Conservation (phyloP, 192 early-diverging fungal genomes). For the Umbelopsis sp. region DNA sequence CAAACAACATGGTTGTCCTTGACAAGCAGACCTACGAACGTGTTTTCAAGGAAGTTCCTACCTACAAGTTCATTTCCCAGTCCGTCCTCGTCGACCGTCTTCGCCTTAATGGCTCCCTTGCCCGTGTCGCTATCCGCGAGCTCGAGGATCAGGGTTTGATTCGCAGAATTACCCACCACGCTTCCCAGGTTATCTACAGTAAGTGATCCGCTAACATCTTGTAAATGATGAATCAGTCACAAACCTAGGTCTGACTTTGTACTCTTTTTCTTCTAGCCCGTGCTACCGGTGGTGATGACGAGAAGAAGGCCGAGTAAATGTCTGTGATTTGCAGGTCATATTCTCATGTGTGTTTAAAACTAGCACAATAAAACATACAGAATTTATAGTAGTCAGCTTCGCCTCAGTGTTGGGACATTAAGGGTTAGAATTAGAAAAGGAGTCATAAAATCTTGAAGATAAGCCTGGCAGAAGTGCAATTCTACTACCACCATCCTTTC, state of each 20-base stretch:
- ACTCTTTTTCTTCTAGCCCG: constrained; percentile 29
- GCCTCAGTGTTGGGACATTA: neutral
- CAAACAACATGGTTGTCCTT: constrained; percentile 98
- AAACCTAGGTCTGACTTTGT: neutral
- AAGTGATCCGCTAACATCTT: constrained; percentile 13
- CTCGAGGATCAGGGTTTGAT: constrained; percentile 91
- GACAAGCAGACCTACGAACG: constrained; percentile 98
- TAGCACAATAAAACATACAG: constrained; percentile 6
- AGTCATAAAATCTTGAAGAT: too few relatives aligned
- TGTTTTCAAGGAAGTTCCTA: constrained; percentile 99
- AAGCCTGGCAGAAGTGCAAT: too few relatives aligned
- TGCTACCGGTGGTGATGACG: constrained; percentile 56
- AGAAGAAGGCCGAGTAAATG: constrained; percentile 40
- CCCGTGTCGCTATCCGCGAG: constrained; percentile 93
- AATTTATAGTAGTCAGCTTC: neutral
- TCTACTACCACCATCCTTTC: too few relatives aligned
- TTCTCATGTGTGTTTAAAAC: neutral
- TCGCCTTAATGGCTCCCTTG: constrained; percentile 96
- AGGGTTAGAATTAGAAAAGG: neutral
- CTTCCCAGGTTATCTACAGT: constrained; percentile 88
- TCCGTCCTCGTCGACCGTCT: constrained; percentile 99
- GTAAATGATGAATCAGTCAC: neutral
- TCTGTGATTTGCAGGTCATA: neutral
- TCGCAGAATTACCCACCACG: constrained; percentile 88
- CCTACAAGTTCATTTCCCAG: constrained; percentile 99